phyloP scores from a whole-genome alignment of 805 yeast species.

The Nakazawaea ishiwadae region DNA sequence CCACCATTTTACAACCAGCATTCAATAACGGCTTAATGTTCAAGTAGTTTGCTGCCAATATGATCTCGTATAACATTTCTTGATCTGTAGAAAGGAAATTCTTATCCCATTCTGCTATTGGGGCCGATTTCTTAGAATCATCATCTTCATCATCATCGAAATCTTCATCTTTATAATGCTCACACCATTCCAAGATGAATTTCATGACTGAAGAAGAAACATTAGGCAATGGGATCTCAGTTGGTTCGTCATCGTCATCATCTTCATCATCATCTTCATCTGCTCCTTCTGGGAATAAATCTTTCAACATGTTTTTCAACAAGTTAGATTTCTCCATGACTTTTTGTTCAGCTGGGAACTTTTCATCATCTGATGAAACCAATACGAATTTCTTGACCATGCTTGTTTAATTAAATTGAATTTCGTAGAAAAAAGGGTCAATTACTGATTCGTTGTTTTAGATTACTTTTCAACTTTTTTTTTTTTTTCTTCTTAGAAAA shows the following conservation, averaged over 20 bases:
- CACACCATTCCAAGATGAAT: conserved; percentile 95
- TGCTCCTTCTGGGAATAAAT: conserved; percentile 33
- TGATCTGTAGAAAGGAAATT: conserved; percentile 92
- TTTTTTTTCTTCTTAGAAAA: conserved; percentile 1
- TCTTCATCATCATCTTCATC: conserved; percentile 28
- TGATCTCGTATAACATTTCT: conserved; percentile 79
- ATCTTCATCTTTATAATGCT: conserved; percentile 79
- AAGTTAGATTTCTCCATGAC: conserved; percentile 85
- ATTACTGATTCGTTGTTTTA: background rate
- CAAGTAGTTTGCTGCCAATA: conserved; percentile 75
- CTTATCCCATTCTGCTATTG: conserved; percentile 94
- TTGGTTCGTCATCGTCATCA: conserved; percentile 61
- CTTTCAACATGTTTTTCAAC: conserved; percentile 82
- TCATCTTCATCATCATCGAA: conserved; percentile 78
- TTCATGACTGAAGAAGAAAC: conserved; percentile 83
- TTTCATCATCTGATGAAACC: conserved; percentile 77
- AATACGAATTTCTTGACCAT: conserved; percentile 25
- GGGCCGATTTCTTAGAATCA: conserved; percentile 82
- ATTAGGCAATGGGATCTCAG: conserved; percentile 85
- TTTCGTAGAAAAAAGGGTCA: too few species aligned
- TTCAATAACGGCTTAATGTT: conserved; percentile 72
- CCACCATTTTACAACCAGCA: conserved; percentile 77
- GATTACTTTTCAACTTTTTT: too few species aligned
- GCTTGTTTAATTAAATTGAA: too few species aligned
- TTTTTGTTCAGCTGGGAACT: conserved; percentile 68